These are phyloP conservation scores for Dipteronia dyeriana DNA, from an alignment of 345 rosid genomes.

Conservation along the genomic window DNA sequence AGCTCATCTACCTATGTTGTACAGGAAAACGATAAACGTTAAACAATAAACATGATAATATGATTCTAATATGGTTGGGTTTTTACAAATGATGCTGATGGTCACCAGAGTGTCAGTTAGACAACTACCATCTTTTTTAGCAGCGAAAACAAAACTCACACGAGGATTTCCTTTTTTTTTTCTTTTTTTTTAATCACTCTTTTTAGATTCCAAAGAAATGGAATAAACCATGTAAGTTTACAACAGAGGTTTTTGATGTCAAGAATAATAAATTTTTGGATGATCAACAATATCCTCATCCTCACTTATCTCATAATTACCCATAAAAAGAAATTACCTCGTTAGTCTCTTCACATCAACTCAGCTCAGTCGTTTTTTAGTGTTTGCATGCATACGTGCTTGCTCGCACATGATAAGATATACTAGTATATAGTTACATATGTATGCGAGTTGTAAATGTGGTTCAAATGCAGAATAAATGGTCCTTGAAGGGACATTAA, in stretches of 20 bases:
- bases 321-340: not conserved
- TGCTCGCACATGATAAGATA: not conserved
- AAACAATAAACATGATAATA: not conserved
- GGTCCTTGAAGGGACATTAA: not conserved
- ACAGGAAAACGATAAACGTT: conserved; percentile 11
- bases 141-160: not conserved
- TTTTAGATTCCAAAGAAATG: not conserved
- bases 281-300: not conserved
- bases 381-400: not conserved
- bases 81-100: not conserved
- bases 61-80: not conserved
- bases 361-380: not conserved
- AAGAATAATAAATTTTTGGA: not conserved
- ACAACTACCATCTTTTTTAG: not conserved
- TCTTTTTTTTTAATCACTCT: not conserved
- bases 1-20: conserved; percentile 79
- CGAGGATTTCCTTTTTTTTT: not conserved
- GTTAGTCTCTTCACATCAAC: conserved; percentile 3
- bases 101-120: not conserved
- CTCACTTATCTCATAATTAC: not conserved
- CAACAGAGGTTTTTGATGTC: not conserved
- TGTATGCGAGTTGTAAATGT: not conserved
- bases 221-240: not conserved
- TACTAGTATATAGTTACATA: not conserved
- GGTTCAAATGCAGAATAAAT: conserved; percentile 13